Base-by-base conservation (phyloP, 208 protist species). In the Trypanosoma platydactyli region DNA sequence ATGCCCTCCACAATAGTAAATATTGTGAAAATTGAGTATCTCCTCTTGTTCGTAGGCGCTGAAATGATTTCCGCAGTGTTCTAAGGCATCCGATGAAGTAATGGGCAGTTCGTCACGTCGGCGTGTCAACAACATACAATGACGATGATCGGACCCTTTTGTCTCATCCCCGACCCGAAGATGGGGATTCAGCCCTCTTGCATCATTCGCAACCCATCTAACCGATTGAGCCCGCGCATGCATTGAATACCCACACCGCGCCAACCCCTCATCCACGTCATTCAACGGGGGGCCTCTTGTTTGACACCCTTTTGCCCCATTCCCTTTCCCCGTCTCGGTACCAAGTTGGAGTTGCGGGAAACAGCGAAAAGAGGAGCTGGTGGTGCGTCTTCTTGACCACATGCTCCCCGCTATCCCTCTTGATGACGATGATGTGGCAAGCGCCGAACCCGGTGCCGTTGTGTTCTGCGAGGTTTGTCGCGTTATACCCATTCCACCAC, bases 1-100 rank as follows among this genome's bases (percentile, higher is more conserved):
- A 9, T 74, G 77, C 18, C 51, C 54, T n/a, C 94, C 94, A 42
- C 78, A 94, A 64, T 90, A 98, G 66, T 89, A 98, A 1, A 98
- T 64, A 25, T 71, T 25, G 18, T 61, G 53, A 71, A 84, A 96
- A 12, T 74, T 16, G 13, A 80, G 50, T 11, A 97, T 92, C 61
- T 98, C 94, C 24, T 56, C 45, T 59, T 86, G 48, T 61, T 98
- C 94, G 52, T 76, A 86, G n/a, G 64, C 24, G 5, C 87, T 96
- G 16, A 98, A 78, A 24, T 68, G 64, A 52, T 52, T 48, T 11
- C 57, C 54, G 42, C 81, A 77, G 55, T 63, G 70, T 53, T 63
- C 50, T 35, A 88, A 61, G 5, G 78, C 78, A 27, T 88, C 74
- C 5, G 45, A 44, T 5, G 81, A 71, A 16, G 76, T 76, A 73